These are phyloP conservation scores for Tausonia pullulans DNA, from an alignment of 1,284 basidiomycete genomes.

Conservation along the genomic window DNA sequence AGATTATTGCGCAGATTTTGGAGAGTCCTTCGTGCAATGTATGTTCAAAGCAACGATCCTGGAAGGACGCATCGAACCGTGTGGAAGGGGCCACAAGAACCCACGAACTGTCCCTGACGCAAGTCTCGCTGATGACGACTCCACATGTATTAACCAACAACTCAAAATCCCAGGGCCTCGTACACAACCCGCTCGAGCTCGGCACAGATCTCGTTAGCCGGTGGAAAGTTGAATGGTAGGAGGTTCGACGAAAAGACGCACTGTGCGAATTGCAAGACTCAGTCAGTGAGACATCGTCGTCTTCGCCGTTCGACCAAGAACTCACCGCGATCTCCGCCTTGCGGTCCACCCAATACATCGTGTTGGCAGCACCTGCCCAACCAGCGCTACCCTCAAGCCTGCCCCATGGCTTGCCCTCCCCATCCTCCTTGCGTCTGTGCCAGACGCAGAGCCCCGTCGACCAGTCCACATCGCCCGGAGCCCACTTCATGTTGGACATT, in stretches of 20 bases:
- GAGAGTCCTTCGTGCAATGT: too few relatives aligned
- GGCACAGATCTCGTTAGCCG: not conserved
- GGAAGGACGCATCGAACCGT: too few relatives aligned
- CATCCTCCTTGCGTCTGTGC: not conserved
- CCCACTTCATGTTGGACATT: not conserved
- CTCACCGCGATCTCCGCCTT: conserved; percentile 1
- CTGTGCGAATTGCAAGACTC: not conserved
- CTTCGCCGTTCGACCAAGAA: not conserved
- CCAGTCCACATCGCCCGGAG: not conserved
- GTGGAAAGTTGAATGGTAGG: not conserved
- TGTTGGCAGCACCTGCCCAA: not conserved
- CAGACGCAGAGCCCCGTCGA: not conserved
- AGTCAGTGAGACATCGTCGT: not conserved
- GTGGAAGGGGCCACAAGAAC: too few relatives aligned
- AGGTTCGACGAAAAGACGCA: not conserved
- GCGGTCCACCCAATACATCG: not conserved
- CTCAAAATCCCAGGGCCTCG: conserved; percentile 1
- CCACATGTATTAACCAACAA: too few relatives aligned
- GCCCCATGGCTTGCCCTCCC: not conserved
- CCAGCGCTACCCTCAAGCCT: not conserved
- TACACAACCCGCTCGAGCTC: conserved; percentile 1
- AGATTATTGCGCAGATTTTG: too few relatives aligned
- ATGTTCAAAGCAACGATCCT: too few relatives aligned
- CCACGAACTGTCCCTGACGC: too few relatives aligned
- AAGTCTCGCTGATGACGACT: too few relatives aligned